Evolutionary conservation across 2,329 filamentous ascomycete genomes (phyloP).

Genomic region (Epichloe typhina): DNA sequence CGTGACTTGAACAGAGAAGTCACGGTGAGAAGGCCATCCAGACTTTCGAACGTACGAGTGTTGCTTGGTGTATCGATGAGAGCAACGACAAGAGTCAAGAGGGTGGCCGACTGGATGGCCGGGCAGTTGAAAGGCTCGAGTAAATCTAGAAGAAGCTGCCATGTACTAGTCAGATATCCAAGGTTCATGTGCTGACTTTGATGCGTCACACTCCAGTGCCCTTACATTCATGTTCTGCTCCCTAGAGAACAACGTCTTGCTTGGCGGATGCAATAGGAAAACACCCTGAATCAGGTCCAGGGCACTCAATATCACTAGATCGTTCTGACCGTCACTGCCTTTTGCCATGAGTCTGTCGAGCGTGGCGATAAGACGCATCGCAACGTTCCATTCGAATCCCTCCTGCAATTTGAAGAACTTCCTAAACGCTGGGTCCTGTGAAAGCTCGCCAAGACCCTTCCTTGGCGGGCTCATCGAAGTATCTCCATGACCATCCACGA

Average conservation of each 20-base stretch:
- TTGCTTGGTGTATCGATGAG: conserved; percentile 78
- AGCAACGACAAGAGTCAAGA: conserved; percentile 80
- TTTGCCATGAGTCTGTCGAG: conserved; percentile 78
- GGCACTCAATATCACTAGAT: conserved; percentile 75
- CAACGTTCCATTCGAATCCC: conserved; percentile 96
- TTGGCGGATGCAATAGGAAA: conserved; percentile 79
- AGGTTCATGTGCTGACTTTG: neutral
- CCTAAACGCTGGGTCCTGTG: conserved; percentile 79
- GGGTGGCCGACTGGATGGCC: conserved; percentile 77
- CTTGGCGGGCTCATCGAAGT: conserved; percentile 23
- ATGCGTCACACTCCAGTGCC: neutral
- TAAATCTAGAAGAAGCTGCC: conserved; percentile 77
- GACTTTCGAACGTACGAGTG: conserved; percentile 79
- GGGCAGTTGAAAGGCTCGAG: conserved; percentile 87
- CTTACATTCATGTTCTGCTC: conserved; percentile 89
- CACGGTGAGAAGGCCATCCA: conserved; percentile 83
- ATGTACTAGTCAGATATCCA: neutral
- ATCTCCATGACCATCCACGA: conserved; percentile 1
- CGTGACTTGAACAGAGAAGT: conserved; percentile 88
- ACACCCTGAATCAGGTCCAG: conserved; percentile 82
- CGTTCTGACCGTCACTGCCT: conserved; percentile 69
- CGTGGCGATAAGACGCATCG: conserved; percentile 70
- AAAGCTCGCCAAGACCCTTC: conserved; percentile 57
- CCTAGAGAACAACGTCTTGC: conserved; percentile 71
- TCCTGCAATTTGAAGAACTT: conserved; percentile 97